Conservation (phyloP, 345 rosid species). For the Leavenworthia alabamica region DNA sequence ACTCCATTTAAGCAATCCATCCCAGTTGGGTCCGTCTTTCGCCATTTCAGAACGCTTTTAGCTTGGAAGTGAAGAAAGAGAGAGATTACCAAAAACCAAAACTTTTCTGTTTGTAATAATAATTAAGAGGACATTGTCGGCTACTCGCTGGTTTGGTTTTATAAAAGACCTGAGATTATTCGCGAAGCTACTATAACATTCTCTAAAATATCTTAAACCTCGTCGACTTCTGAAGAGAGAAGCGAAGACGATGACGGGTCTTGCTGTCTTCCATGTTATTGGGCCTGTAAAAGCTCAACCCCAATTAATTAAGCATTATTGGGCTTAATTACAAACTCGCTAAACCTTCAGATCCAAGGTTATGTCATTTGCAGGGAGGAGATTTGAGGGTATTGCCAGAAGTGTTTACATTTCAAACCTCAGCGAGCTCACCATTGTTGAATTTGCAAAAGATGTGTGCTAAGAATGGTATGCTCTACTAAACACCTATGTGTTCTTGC, state of each 20-base stretch:
- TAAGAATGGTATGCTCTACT: conserved; percentile 64
- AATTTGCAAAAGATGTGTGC: conserved; percentile 84
- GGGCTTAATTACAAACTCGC: background rate
- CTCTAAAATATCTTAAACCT: conserved; percentile 9
- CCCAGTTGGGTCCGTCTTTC: conserved; percentile 90
- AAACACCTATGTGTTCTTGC: conserved; percentile 5
- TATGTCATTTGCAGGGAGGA: conserved; percentile 61
- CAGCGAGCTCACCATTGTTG: conserved; percentile 97
- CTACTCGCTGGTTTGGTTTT: background rate
- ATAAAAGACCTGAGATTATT: background rate
- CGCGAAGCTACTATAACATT: conserved; percentile 28
- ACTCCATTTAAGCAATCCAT: conserved; percentile 94
- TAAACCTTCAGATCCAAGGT: background rate
- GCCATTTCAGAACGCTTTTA: conserved; percentile 42
- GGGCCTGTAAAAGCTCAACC: background rate
- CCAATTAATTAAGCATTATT: background rate
- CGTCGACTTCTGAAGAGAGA: conserved; percentile 1
- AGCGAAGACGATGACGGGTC: conserved; percentile 15
- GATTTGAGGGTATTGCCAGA: conserved; percentile 88
- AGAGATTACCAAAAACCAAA: background rate
- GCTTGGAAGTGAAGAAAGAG: background rate
- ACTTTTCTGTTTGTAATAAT: background rate
- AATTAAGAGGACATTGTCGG: background rate
- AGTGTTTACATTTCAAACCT: conserved; percentile 79
- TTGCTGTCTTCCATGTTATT: background rate